Evolutionary conservation across 2,329 filamentous ascomycete species (phyloP), one percentile per base, ranked within the genome.

Genomic region (Talaromyces sp.): DNA sequence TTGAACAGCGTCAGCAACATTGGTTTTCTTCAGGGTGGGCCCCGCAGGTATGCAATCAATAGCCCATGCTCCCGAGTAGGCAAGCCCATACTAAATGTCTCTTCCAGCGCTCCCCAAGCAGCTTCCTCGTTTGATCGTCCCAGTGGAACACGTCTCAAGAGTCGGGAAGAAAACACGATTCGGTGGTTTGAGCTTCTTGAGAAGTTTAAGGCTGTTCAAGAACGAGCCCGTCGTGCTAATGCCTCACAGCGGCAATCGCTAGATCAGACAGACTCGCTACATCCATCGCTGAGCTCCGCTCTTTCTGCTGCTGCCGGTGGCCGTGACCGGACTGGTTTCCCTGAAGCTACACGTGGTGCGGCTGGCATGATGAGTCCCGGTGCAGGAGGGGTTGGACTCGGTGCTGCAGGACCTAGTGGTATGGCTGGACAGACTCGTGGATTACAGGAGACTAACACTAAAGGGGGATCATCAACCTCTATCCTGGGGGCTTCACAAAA

Each of bases 1-100:
- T 82, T 99, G 46, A 97, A 97, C 74, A 96, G 90, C 73, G 94
- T 99, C 62, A 96, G 90, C 77, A 92, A 94, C 47, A 97, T 99
- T 70, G 94, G 93, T 39, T 96, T 96, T 72, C 79, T 99, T 56
- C 93, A 97, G 69, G 88, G 89, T 61, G 86, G 87, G 57, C 89
- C 85, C 29, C 79, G 90, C 82, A 82, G 84, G 90, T 94, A 86
- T 75, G 86, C 8, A 56, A 39, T 19, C 8, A 51, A 14, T 37
- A 29, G 14, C 3, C n/a, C 44, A 16, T 14, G 61, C 57, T 65
- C 62, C 63, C 36, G 6, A 17, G 5, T 4, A 40, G 66, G 45
- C 65, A 57, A 33, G 37, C 39, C 36, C 44, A 27, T 16, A 29
- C 51, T 57, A 47, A 62, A 37, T 44, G 52, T 49, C 11, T 51